Conservation (phyloP, 2,329 filamentous ascomycete species). For the Paracorniculantispora psalliotae region DNA sequence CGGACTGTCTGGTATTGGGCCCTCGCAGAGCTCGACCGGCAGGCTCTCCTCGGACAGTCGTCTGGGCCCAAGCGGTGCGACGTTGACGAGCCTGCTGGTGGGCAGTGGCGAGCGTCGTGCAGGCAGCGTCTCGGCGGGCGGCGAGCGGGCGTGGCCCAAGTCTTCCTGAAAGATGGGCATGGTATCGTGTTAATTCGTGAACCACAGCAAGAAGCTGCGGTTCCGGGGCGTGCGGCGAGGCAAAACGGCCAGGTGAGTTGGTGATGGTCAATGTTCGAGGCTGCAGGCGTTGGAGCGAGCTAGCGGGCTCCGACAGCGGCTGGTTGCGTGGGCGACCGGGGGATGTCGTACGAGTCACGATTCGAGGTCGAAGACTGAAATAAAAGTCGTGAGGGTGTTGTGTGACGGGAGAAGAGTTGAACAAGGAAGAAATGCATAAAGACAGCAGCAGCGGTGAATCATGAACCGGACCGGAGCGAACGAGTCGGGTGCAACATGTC, state of each 20-base stretch:
- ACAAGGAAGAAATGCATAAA: not conserved
- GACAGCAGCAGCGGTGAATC: slow-evolving; percentile 7
- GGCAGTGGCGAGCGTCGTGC: slow-evolving; percentile 17
- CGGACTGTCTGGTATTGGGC: slow-evolving; percentile 44
- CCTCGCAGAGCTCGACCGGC: slow-evolving; percentile 56
- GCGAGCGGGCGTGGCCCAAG: slow-evolving; percentile 31
- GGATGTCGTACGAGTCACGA: too few relatives aligned
- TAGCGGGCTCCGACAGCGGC: not conserved
- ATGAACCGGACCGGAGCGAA: not conserved
- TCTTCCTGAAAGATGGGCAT: slow-evolving; percentile 59
- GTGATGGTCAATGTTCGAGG: too few relatives aligned
- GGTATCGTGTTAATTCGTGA: slow-evolving; percentile 22
- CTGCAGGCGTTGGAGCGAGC: too few relatives aligned
- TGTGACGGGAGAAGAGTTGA: too few relatives aligned
- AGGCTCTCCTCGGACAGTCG: slow-evolving; percentile 56
- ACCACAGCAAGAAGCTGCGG: slow-evolving; percentile 31
- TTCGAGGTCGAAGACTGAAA: too few relatives aligned
- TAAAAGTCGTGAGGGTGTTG: too few relatives aligned
- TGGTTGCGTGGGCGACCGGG: not conserved
- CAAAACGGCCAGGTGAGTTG: slow-evolving; percentile 18
- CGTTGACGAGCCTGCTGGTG: slow-evolving; percentile 7
- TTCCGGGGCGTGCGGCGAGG: slow-evolving; percentile 13
- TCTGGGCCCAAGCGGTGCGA: slow-evolving; percentile 15
- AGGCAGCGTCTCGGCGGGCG: slow-evolving; percentile 20
- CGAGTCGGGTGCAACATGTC: not conserved